Percentiles rank a stretch among this genome's conserved stretches.
Conservation (phyloP, 2,329 filamentous ascomycete species). For the Phaeosphaeria sp. region DNA sequence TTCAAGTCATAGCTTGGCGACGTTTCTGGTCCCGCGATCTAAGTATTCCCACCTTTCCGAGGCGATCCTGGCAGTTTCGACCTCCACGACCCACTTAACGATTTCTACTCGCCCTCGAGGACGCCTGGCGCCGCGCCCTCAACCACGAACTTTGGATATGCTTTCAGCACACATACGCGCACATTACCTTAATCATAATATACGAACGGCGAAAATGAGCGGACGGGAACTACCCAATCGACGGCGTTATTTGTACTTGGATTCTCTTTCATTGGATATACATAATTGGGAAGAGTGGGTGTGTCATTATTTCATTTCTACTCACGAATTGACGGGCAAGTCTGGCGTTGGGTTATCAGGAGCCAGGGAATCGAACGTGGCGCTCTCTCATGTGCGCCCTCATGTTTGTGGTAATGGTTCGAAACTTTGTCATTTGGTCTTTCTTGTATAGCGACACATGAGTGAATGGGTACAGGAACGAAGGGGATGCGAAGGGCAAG, state of each 20-base stretch:
- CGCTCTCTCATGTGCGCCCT: too few relatives aligned
- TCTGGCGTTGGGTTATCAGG: neutral
- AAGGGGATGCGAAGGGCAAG: neutral
- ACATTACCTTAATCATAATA: neutral
- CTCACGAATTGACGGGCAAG: neutral
- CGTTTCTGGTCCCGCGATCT: neutral
- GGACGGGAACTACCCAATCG: neutral
- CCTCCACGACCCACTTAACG: neutral
- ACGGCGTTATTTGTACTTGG: neutral
- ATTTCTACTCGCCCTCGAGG: slow-evolving; percentile 1
- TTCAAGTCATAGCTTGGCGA: slow-evolving; percentile 31
- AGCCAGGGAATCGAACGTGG: too few relatives aligned
- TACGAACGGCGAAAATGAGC: neutral
- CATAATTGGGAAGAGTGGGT: neutral
- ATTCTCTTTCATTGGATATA: neutral
- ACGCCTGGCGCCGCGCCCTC: neutral
- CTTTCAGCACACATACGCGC: neutral
- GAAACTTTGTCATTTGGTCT: neutral
- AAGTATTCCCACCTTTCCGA: neutral
- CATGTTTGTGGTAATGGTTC: neutral
- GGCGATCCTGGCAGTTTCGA: neutral
- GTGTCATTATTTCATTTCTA: neutral
- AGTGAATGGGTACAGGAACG: neutral
- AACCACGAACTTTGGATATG: neutral
- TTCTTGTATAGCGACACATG: neutral